These are phyloP conservation scores for Phialophora expanda DNA, from an alignment of 2,329 filamentous ascomycete species.

Conservation along the genomic window DNA sequence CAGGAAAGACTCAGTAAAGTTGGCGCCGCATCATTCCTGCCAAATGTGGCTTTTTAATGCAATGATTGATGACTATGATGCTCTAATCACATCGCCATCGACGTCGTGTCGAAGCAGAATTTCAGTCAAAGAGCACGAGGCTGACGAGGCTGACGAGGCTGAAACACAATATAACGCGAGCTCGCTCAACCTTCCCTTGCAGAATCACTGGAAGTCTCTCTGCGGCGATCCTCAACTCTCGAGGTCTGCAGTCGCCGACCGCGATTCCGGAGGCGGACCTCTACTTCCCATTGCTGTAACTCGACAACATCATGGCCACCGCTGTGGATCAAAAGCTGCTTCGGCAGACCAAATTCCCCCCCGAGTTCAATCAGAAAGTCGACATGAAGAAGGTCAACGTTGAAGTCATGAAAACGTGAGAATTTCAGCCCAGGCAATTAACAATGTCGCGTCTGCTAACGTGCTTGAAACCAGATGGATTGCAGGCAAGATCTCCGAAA, in stretches of 20 bases:
- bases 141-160: conserved; percentile 10
- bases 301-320: conserved; percentile 48
- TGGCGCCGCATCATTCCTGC: background rate
- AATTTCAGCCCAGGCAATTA: conserved; percentile 39
- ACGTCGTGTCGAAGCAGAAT: background rate
- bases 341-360: conserved; percentile 89
- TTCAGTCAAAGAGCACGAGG: background rate
- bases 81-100: background rate
- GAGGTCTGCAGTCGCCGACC: background rate
- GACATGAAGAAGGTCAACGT: conserved; percentile 97
- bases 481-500: conserved; percentile 80
- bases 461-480: conserved; percentile 74
- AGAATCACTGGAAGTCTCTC: background rate
- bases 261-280: background rate
- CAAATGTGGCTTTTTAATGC: background rate
- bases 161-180: background rate
- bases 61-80: background rate
- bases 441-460: conserved; percentile 22
- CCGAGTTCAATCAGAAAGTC: conserved; percentile 92
- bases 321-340: conserved; percentile 88
- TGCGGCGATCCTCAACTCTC: conserved; percentile 14
- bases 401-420: conserved; percentile 95
- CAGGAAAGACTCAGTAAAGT: background rate
- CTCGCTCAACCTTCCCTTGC: conserved; percentile 27
- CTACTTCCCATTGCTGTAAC: background rate